Evolutionary conservation across 306 rosid genomes (phyloP), one percentile per base, ranked within the genome.

Genomic region (Cicer chorassanicum): DNA sequence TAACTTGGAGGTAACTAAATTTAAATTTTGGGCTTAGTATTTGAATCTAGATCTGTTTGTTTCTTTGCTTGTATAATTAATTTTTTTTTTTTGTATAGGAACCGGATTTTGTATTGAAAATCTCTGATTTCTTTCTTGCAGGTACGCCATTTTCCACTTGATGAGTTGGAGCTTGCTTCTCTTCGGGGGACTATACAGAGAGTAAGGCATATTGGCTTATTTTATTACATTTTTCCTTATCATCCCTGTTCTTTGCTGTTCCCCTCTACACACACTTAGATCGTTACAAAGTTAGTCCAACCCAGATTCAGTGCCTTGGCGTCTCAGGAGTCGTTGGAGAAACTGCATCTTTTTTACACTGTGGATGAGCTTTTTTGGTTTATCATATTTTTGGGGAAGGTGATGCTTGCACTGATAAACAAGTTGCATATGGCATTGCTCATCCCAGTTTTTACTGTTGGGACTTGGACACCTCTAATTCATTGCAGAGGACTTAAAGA

Each of bases 131-230:
- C 51, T 39, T 71, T 67, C 53, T 65, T 66, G 64, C 77, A 93
- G 98, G 70, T 93, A 38, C 93, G 98, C 5, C 90, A 93, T 81
- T 85, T 93, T 81, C 98, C 98, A 38, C 98, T 93, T 62, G 98
- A 93, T 76, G 98, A 93, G 82, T 80, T 93, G 91, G 98, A 93
- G 87, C 88, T 93, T 49, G 97, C 96, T 78, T 93, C 98, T 57
- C 96, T 93, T 12, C 85, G 98, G 83, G 98, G 98, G 77, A 89
- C 92, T 56, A 79, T 93, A 84, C 98, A 91, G 84, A 88, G 88
- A 84, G 98, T 91, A 89, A 72, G 92, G 5, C 73, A 59, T 50
- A 61, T 61, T 39, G 66, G 3, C 70, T 4, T 40, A 29, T 60
- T 60, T 69, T 3, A 68, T 41, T 72, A 78, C 9, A 45, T 66